Evolutionary conservation across 805 yeast species (phyloP), one percentile per base, ranked within the genome.

Genomic region (Ogataea nonfermentans): DNA sequence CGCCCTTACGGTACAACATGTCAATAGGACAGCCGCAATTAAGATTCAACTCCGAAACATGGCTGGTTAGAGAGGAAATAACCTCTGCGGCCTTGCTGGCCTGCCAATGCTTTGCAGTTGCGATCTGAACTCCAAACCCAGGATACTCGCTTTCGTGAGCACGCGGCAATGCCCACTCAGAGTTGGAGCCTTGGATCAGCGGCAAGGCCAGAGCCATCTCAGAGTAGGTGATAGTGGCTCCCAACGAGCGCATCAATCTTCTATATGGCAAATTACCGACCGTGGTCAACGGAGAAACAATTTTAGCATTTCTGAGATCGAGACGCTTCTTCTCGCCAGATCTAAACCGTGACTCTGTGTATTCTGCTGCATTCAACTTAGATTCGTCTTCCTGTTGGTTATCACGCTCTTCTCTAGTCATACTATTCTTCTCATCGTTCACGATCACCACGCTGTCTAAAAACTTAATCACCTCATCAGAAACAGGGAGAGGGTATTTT

Each of bases 11-110:
- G 62, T 81, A 93, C n/a, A 93, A 69, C 52, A 93, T 71, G 59
- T 95, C 99, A 51, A 93, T 93, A 11, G 99, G 99, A 62, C 99
- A 93, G 2, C 99, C 99, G 57, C 95, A 84, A 65, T 93, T 93
- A 55, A 93, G 73, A 59, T 93, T 93, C 48, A 93, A 68, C 57
- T 93, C 98, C 22, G 83, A 75, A n/a, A 84, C 77, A 41, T 73
- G 52, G 10, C 79, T 67, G 15, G 84, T 73, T 36, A 76, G 73
- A 41, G 73, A 71, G 12, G 75, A 67, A 15, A 87, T 65, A 7
- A 82, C 79, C 61, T 93, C 96, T n/a, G 93, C 81, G 2, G 96
- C 95, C 61, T 88, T 88, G 19, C 88, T 77, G 2, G 95, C 95
- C 53, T 89, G 95, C 95, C 95, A 88, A 43, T 85, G 88, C 62